Base-by-base conservation (phyloP, 2,329 filamentous ascomycete species). In the Fusarium sororula region DNA sequence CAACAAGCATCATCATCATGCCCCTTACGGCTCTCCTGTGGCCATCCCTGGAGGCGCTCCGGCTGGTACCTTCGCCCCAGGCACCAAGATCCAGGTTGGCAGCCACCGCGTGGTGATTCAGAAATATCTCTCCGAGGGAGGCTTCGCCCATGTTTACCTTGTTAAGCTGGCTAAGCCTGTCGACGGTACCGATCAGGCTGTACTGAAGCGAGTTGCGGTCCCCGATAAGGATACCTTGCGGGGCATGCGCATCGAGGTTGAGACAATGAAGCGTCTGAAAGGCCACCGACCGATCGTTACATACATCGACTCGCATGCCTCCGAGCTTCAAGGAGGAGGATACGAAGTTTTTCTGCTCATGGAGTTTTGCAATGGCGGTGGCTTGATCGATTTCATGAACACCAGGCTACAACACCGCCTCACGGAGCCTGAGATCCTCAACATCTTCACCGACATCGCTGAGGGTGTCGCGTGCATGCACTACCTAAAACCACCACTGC, bases 201-300 rank as follows among this genome's bases (percentile, higher is more conserved):
- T 98, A 55, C 87, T 98, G 80, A 98, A 99, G 88, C 89, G 96
- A 80, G 96, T 99, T 66, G 96, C 96, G 41, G 96, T 98, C 59
- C 95, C 96, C 38, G 96, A 99, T 84, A 98, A 97, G 87, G 94
- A 97, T 74, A 91, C 96, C 66, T 87, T 99, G 84, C 93, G 94
- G 72, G 95, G 94, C 83, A 98, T 99, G 96, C 92, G 96, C 83
- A 98, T 92, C 76, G 96, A 99, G 87, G 96, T 99, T 77, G 96
- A 99, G 86, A 99, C 96, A 20, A 99, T 99, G 96, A 99, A 99
- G 91, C 95, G 96, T 84, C 89, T 99, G 78, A 98, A 98, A 87
- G 96, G 96, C 65, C 96, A 98, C 88, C 91, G 92, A 72, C 93
- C 96, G 78, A 98, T 99, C 80, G 96, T 99, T 79, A 98, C 93